Evolutionary conservation across 1,284 basidiomycete species (phyloP).

Genomic region (Irpex sp.): DNA sequence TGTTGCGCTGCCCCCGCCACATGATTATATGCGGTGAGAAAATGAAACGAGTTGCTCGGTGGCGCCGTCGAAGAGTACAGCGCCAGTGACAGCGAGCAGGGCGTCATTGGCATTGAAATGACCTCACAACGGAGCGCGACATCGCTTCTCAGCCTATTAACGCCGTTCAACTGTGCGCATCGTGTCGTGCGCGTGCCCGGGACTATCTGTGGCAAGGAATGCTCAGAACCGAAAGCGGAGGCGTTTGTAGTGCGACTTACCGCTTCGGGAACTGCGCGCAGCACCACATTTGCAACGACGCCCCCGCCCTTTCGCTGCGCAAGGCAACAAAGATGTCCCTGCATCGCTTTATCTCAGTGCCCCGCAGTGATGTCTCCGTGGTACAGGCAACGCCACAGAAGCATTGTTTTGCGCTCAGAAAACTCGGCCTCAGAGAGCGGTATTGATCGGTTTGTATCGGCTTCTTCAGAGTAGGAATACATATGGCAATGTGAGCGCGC

Average conservation of each 20-base stretch:
- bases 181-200: neutral
- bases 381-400: neutral
- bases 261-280: neutral
- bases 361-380: neutral
- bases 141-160: neutral
- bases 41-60: neutral
- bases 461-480: too few relatives aligned
- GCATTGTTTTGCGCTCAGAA: too few relatives aligned
- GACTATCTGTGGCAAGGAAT: neutral
- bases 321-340: neutral
- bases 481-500: too few relatives aligned
- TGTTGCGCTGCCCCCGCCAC: conserved; percentile 1
- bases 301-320: neutral
- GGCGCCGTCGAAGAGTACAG: neutral
- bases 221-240: neutral
- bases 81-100: too few relatives aligned
- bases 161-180: neutral
- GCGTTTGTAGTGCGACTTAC: neutral
- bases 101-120: neutral
- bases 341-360: neutral
- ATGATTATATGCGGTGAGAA: neutral
- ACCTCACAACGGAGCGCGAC: neutral
- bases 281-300: neutral
- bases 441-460: too few relatives aligned
- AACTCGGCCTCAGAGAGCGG: too few relatives aligned